Evolutionary conservation across 345 rosid genomes (phyloP).

Genomic region (Citrus inodora): DNA sequence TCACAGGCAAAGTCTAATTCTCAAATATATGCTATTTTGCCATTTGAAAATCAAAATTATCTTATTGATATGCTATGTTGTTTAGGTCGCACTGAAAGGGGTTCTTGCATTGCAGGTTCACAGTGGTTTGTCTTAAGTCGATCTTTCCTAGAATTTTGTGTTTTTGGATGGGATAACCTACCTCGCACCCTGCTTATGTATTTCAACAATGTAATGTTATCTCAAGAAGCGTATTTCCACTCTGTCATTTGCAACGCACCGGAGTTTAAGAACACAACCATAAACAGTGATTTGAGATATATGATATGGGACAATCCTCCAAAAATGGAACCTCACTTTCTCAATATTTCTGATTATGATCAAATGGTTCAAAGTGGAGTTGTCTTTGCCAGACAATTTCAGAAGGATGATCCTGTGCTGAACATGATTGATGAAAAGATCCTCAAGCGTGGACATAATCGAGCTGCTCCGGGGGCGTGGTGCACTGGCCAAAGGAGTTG

Average conservation of each 20-base stretch:
- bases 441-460: conserved; percentile 56
- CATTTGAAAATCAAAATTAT: neutral
- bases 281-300: conserved; percentile 78
- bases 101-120: conserved; percentile 61
- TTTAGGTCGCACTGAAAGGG: conserved; percentile 15
- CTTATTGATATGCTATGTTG: conserved; percentile 1
- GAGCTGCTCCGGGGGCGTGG: conserved; percentile 86
- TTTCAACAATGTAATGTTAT: conserved; percentile 72
- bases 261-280: conserved; percentile 75
- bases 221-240: conserved; percentile 94
- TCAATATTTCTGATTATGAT: conserved; percentile 55
- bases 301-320: conserved; percentile 99
- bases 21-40: neutral
- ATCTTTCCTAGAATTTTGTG: conserved; percentile 79
- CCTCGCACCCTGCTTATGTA: conserved; percentile 93
- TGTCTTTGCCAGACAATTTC: conserved; percentile 82
- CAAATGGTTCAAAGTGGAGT: conserved; percentile 84
- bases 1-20: conserved; percentile 61
- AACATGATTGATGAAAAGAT: conserved; percentile 71
- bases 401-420: conserved; percentile 63
- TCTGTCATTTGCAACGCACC: conserved; percentile 89
- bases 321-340: conserved; percentile 86
- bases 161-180: conserved; percentile 95
- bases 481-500: conserved; percentile 68
- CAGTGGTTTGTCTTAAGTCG: conserved; percentile 84